Conservation (phyloP, 2,329 filamentous ascomycete genomes). For the Huntiella abstrusa region DNA sequence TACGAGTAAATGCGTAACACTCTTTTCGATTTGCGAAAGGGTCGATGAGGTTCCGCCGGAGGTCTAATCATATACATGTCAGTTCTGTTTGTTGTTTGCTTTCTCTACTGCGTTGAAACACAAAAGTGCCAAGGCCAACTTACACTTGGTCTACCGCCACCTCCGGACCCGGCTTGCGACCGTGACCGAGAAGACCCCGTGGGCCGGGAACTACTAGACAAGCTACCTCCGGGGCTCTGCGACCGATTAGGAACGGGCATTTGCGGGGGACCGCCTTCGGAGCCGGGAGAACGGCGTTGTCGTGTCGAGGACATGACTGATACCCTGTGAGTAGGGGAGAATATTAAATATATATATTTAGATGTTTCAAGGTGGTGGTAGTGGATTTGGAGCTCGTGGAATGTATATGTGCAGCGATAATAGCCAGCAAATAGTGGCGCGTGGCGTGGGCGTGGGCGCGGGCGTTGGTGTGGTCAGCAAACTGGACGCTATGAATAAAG, state of each 20-base stretch:
- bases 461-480: no score
- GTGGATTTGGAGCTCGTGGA: no score
- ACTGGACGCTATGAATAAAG: no score
- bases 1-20: slow-evolving; percentile 89
- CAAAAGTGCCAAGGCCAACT: slow-evolving; percentile 19
- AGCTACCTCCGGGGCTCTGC: slow-evolving; percentile 39
- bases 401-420: no score
- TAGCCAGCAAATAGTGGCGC: no score
- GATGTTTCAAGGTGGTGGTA: no score
- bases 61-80: slow-evolving; percentile 14
- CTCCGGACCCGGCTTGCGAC: slow-evolving; percentile 13
- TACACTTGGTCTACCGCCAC: slow-evolving; percentile 38
- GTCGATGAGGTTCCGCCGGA: slow-evolving; percentile 50
- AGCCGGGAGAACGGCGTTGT: slow-evolving; percentile 45
- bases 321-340: not conserved
- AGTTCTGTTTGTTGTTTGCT: not conserved
- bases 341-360: not conserved
- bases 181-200: slow-evolving; percentile 39
- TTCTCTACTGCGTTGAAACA: not conserved
- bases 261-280: slow-evolving; percentile 31
- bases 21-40: slow-evolving; percentile 96
- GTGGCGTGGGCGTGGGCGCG: no score
- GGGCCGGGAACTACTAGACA: slow-evolving; percentile 40
- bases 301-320: slow-evolving; percentile 16
- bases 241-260: slow-evolving; percentile 28